These are phyloP conservation scores for Cerioporus squamosus DNA, from an alignment of 1,284 basidiomycete genomes.

Conservation along the genomic window DNA sequence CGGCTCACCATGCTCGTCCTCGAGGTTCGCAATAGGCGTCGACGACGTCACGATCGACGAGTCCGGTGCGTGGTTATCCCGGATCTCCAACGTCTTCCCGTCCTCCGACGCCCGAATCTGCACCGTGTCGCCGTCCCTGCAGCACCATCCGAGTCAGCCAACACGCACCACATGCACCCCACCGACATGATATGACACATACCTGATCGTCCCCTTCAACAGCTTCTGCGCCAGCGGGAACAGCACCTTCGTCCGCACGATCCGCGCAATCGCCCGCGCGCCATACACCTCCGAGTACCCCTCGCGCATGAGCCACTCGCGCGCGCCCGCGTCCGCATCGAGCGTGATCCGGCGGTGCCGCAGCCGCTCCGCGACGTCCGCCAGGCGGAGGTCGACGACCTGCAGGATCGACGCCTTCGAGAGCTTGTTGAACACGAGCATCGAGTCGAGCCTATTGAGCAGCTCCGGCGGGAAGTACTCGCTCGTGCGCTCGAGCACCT, in stretches of 20 bases:
- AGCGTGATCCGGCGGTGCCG: constrained; percentile 71
- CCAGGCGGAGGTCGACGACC: constrained; percentile 78
- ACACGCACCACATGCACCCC: not conserved
- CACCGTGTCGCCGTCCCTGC: constrained; percentile 67
- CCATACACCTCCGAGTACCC: constrained; percentile 91
- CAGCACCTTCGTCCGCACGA: constrained; percentile 79
- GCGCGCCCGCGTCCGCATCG: constrained; percentile 68
- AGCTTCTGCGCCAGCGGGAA: constrained; percentile 81
- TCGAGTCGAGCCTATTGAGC: constrained; percentile 87
- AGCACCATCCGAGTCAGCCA: constrained; percentile 3
- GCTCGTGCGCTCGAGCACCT: constrained; percentile 78
- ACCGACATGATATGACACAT: constrained; percentile 38
- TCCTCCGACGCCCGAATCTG: constrained; percentile 53
- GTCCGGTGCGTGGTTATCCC: constrained; percentile 62
- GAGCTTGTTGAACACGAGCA: constrained; percentile 90
- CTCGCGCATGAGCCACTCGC: constrained; percentile 74
- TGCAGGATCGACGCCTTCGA: constrained; percentile 73
- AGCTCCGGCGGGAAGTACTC: constrained; percentile 91
- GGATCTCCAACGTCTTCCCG: constrained; percentile 50
- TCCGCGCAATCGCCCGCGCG: constrained; percentile 81
- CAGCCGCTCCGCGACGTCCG: constrained; percentile 75
- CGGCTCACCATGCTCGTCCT: not conserved
- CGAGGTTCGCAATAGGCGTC: constrained; percentile 9
- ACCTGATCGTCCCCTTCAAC: constrained; percentile 77
- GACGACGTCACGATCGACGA: constrained; percentile 21